Evolutionary conservation across 2,329 filamentous ascomycete species (phyloP).

Genomic region (Monilinia vaccinii-corymbosi): DNA sequence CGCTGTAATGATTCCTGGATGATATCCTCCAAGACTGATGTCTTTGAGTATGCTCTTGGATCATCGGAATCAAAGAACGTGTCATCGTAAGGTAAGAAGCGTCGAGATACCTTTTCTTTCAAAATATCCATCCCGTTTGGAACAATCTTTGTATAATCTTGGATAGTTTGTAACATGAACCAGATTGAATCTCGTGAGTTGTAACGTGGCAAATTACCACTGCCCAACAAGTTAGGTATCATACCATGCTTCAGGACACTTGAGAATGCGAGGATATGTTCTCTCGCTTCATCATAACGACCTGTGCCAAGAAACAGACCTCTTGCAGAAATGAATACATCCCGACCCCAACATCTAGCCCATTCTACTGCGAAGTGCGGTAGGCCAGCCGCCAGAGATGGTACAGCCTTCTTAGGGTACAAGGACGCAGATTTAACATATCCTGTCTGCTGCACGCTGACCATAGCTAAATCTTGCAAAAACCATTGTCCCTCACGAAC

Average conservation of each 20-base stretch:
- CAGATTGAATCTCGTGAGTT: constrained; percentile 94
- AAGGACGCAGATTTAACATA: constrained; percentile 84
- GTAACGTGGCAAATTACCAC: constrained; percentile 79
- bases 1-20: constrained; percentile 90
- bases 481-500: constrained; percentile 80
- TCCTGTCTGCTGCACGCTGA: constrained; percentile 85
- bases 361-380: constrained; percentile 91
- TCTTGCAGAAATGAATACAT: constrained; percentile 91
- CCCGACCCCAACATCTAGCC: constrained; percentile 94
- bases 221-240: constrained; percentile 89
- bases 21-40: constrained; percentile 77
- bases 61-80: constrained; percentile 85
- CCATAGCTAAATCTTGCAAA: constrained; percentile 78
- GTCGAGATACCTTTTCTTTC: constrained; percentile 66
- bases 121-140: constrained; percentile 69
- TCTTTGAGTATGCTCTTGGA: constrained; percentile 71
- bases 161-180: constrained; percentile 95
- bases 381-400: constrained; percentile 81
- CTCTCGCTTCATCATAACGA: constrained; percentile 77
- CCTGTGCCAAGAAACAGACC: constrained; percentile 88
- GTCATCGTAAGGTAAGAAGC: constrained; percentile 92
- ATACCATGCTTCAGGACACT: constrained; percentile 97
- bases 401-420: constrained; percentile 76
- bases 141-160: constrained; percentile 79
- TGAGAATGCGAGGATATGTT: constrained; percentile 91